Conservation (phyloP, 2,329 filamentous ascomycete species). For the Aspergillus pseudoterreus region DNA sequence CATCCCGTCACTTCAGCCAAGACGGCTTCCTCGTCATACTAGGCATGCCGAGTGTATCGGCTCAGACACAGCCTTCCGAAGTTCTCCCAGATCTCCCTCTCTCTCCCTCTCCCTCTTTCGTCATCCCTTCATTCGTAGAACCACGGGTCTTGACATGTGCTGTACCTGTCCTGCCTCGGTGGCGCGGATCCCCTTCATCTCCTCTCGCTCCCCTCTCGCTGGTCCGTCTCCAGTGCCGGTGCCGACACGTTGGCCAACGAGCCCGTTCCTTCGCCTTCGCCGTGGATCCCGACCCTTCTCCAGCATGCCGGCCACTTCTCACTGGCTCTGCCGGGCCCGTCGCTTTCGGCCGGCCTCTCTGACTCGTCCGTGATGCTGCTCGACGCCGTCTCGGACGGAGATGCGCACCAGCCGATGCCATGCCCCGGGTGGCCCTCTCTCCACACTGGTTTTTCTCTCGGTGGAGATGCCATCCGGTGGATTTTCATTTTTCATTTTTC, state of each 20-base stretch:
- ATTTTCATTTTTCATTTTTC: slow-evolving; percentile 3
- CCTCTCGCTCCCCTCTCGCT: slow-evolving; percentile 1
- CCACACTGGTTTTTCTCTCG: slow-evolving; percentile 8
- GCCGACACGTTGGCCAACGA: slow-evolving; percentile 8
- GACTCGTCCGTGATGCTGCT: slow-evolving; percentile 3
- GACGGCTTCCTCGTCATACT: background rate
- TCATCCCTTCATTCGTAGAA: slow-evolving; percentile 1
- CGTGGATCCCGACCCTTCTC: slow-evolving; percentile 14
- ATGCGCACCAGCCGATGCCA: background rate
- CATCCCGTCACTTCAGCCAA: background rate
- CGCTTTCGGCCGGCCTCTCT: slow-evolving; percentile 20
- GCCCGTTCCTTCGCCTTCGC: background rate
- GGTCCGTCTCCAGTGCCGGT: slow-evolving; percentile 2
- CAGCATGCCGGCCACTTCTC: slow-evolving; percentile 8
- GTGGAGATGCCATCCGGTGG: background rate
- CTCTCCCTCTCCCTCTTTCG: no score
- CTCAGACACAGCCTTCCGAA: background rate
- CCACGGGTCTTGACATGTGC: background rate
- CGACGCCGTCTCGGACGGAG: background rate
- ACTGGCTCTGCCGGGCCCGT: slow-evolving; percentile 8
- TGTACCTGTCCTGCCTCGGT: background rate
- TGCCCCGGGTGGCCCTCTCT: slow-evolving; percentile 7
- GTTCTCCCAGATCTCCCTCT: background rate
- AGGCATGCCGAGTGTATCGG: slow-evolving; percentile 1
- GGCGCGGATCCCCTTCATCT: slow-evolving; percentile 11